Evolutionary conservation across 2,329 filamentous ascomycete genomes (phyloP).

Genomic region (Fusarium praegraminearum): DNA sequence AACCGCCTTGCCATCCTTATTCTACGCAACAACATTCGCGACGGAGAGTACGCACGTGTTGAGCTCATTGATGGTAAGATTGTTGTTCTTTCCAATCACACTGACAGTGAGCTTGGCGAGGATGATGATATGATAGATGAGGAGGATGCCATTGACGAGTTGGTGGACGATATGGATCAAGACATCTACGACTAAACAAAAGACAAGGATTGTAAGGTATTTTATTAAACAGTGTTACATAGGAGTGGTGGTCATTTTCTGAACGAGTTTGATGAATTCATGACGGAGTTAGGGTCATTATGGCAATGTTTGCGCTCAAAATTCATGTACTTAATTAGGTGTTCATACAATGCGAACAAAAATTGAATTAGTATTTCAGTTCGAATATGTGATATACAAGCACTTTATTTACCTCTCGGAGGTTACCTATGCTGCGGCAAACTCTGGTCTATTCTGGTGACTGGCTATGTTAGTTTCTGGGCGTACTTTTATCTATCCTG

Average conservation of each 20-base stretch:
- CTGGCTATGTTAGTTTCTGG: neutral
- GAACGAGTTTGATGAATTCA: slow-evolving; percentile 34
- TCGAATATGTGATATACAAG: neutral
- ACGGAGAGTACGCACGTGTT: slow-evolving; percentile 86
- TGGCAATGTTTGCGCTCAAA: slow-evolving; percentile 6
- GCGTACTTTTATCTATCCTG: neutral
- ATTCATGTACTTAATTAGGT: slow-evolving; percentile 29
- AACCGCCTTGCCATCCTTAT: slow-evolving; percentile 94
- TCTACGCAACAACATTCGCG: slow-evolving; percentile 82
- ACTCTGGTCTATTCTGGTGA: neutral
- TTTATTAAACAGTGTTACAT: neutral
- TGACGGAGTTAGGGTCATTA: slow-evolving; percentile 29
- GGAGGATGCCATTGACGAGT: slow-evolving; percentile 79
- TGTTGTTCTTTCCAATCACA: slow-evolving; percentile 84
- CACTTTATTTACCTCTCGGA: neutral
- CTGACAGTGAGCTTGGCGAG: slow-evolving; percentile 68
- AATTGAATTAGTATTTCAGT: neutral
- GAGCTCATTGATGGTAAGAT: slow-evolving; percentile 84
- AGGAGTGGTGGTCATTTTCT: slow-evolving; percentile 17
- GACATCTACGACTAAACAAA: slow-evolving; percentile 61
- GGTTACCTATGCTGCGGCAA: neutral
- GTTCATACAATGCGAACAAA: slow-evolving; percentile 17
- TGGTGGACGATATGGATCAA: slow-evolving; percentile 71
- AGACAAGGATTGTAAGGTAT: neutral
- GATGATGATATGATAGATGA: slow-evolving; percentile 80